A percentile compares a stretch with the other conserved stretches of the same genome.
Conservation (phyloP, 2,329 filamentous ascomycete species). For the Aspergillus viridinutans region DNA sequence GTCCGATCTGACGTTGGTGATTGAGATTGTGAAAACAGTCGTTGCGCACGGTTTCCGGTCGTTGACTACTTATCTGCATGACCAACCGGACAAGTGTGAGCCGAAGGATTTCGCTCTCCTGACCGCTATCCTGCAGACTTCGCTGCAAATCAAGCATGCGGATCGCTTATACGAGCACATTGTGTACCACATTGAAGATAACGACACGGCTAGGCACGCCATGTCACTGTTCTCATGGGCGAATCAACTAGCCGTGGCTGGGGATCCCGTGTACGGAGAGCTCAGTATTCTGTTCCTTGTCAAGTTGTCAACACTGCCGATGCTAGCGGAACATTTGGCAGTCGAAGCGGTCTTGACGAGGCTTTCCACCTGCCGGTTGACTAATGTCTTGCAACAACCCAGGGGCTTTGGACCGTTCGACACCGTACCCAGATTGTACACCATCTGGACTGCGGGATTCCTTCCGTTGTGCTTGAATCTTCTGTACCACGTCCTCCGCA, state of each 20-base stretch:
- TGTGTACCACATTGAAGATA: constrained; percentile 61
- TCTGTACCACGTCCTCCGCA: constrained; percentile 72
- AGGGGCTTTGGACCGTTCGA: constrained; percentile 76
- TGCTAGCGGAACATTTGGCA: constrained; percentile 83
- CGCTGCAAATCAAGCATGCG: constrained; percentile 72
- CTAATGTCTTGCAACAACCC: constrained; percentile 65
- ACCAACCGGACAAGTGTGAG: constrained; percentile 59
- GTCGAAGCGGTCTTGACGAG: constrained; percentile 78
- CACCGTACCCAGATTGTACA: constrained; percentile 70
- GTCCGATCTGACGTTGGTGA: constrained; percentile 54
- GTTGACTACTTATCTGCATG: constrained; percentile 76
- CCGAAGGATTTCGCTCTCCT: constrained; percentile 83
- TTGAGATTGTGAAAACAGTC: constrained; percentile 75
- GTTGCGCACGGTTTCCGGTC: constrained; percentile 79
- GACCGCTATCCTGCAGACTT: constrained; percentile 81
- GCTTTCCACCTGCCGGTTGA: constrained; percentile 73
- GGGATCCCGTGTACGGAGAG: constrained; percentile 89
- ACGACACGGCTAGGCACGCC: constrained; percentile 72
- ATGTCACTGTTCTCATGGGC: constrained; percentile 91
- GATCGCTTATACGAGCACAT: constrained; percentile 68
- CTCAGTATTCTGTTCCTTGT: constrained; percentile 85
- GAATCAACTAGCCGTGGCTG: constrained; percentile 70
- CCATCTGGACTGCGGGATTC: constrained; percentile 84
- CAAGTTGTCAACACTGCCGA: constrained; percentile 75
- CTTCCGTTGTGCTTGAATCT: constrained; percentile 87